These are phyloP conservation scores for Aureobasidium leucospermi DNA, from an alignment of 2,329 filamentous ascomycete genomes.

Conservation along the genomic window DNA sequence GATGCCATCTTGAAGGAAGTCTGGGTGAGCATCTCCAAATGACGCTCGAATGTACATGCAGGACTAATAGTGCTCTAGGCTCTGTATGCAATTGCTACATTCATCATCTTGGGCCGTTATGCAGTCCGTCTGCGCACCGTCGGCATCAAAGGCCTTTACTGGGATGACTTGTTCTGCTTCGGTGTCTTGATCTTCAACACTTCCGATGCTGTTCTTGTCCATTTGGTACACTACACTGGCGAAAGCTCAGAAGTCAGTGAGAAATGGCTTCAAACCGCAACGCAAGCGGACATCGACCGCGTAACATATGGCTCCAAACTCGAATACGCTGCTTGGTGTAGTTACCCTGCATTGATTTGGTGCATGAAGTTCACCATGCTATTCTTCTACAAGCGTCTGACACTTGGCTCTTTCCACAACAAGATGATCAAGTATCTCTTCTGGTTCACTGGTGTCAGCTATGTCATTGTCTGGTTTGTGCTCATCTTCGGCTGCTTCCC, in stretches of 20 bases:
- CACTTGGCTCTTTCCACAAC: constrained; percentile 27
- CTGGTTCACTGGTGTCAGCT: constrained; percentile 23
- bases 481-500: constrained; percentile 24
- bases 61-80: neutral
- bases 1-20: constrained; percentile 5
- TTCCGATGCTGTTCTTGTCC: constrained; percentile 31
- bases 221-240: constrained; percentile 27
- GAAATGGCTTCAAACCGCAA: constrained; percentile 21
- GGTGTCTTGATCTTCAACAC: constrained; percentile 25
- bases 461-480: constrained; percentile 28
- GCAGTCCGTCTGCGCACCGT: constrained; percentile 32
- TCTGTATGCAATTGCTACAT: constrained; percentile 11
- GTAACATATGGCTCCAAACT: constrained; percentile 31
- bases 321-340: constrained; percentile 35
- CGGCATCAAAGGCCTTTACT: constrained; percentile 30
- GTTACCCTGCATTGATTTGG: constrained; percentile 33
- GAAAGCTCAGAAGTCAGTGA: constrained; percentile 24
- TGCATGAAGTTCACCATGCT: constrained; percentile 27
- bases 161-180: constrained; percentile 32
- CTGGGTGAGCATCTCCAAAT: neutral
- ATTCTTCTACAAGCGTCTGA: constrained; percentile 28
- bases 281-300: constrained; percentile 23
- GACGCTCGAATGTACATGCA: neutral
- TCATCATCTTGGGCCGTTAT: constrained; percentile 29
- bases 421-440: constrained; percentile 26